Base-by-base conservation (phyloP, 2,329 filamentous ascomycete genomes). In the Myriangium duriaei region DNA sequence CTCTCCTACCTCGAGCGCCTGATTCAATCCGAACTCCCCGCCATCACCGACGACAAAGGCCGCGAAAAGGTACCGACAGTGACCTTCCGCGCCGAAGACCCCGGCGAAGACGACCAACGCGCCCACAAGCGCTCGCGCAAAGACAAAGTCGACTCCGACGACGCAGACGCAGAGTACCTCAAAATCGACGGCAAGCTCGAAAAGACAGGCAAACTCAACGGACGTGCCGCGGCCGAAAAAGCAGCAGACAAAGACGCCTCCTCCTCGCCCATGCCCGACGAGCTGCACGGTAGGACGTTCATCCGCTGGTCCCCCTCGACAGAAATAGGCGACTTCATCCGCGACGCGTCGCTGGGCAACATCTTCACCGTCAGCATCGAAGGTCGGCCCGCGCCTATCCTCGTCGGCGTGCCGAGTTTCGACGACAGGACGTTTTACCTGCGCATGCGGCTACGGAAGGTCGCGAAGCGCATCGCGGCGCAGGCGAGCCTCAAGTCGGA, bases 251-350 rank as follows among this genome's bases (percentile, higher is more conserved):
- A 43, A 11, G 26, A 32, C 13, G 21, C 34, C 6, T 26, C 21
- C 7, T 26, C 21, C 7, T 7, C 21, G n/a, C 21, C 21, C 7
- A 12, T 35, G 21, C 11, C 63, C 56, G 16, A 55, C n/a, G 49
- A 56, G 13, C 49, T 55, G 1, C 62, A 71, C 26, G 62, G 70
- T 16, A 63, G 69, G 40, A 72, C 74, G 38, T 91, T 88, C 64
- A 83, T 94, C 2, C 77, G 85, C 18, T 95, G 87, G 87, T 86
- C 80, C 31, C 76, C 77, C 30, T 83, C 79, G 18, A 94, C 87
- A 1, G 87, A 95, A 55, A 81, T 95, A 19, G 87, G 87, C 7
- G 87, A 94, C 60, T 95, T 95, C 53, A 91, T 95, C 47, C 76
- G 85, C 6, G 87, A 95, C 54, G 86, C 87, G 0, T 83, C 86